These are phyloP conservation scores for Posidonia oceanica DNA, from an alignment of 116 monocot species.

Conservation along the genomic window DNA sequence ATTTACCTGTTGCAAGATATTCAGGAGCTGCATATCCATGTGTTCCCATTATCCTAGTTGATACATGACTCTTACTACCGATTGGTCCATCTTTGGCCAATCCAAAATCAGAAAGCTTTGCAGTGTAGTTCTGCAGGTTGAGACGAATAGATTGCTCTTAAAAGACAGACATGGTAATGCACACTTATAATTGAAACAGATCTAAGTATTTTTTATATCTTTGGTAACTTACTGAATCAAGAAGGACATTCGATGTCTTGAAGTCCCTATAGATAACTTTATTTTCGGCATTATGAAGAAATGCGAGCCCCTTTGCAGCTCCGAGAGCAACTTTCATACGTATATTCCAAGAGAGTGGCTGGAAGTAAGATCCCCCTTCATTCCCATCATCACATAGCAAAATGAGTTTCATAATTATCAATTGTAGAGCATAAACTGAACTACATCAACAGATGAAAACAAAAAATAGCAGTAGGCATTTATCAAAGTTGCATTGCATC, in stretches of 20 bases:
- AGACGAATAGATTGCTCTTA: not conserved
- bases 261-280: constrained; percentile 55
- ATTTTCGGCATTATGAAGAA: constrained; percentile 10
- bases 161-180: not conserved
- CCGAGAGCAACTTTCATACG: constrained; percentile 19
- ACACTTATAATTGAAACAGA: not conserved
- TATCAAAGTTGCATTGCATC: too few relatives aligned
- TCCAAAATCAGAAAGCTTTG: constrained; percentile 58
- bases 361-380: constrained; percentile 13
- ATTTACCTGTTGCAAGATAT: constrained; percentile 18
- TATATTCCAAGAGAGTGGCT: constrained; percentile 16
- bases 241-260: constrained; percentile 18
- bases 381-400: not conserved
- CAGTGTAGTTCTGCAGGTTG: constrained; percentile 21
- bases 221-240: constrained; percentile 14
- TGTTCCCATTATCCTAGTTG: constrained; percentile 50
- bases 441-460: too few relatives aligned
- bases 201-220: not conserved
- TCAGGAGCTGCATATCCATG: constrained; percentile 23
- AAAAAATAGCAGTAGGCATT: too few relatives aligned
- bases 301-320: constrained; percentile 42
- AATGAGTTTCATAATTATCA: not conserved
- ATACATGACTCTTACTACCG: constrained; percentile 48
- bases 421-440: too few relatives aligned
- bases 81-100: constrained; percentile 54